Conservation (phyloP, 2,329 filamentous ascomycete genomes). For the Trichoderma brevicompactum region DNA sequence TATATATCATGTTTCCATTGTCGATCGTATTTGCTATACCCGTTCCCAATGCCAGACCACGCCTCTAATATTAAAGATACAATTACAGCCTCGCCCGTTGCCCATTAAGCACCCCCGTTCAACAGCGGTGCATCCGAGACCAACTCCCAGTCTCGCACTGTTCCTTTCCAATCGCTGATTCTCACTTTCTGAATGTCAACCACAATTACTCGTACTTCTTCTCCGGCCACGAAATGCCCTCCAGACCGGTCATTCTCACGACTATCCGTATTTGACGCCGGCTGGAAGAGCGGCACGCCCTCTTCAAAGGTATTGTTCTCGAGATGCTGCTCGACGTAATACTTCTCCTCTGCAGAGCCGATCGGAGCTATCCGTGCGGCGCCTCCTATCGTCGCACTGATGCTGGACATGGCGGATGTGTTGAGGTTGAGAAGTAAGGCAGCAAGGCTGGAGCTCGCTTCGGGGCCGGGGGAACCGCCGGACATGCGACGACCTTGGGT, state of each 20-base stretch:
- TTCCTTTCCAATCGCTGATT: constrained; percentile 95
- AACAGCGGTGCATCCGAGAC: constrained; percentile 43
- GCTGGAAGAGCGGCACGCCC: constrained; percentile 41
- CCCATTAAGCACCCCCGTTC: constrained; percentile 47
- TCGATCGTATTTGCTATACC: neutral
- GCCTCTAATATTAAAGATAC: neutral
- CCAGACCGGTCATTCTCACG: constrained; percentile 54
- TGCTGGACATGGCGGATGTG: constrained; percentile 81
- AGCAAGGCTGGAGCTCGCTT: constrained; percentile 74
- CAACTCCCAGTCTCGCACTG: constrained; percentile 76
- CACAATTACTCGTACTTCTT: constrained; percentile 84
- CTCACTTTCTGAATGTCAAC: constrained; percentile 83
- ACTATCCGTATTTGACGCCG: constrained; percentile 42
- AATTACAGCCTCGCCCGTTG: neutral
- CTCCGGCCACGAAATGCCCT: constrained; percentile 74
- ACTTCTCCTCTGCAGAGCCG: constrained; percentile 81
- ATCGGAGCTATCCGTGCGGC: constrained; percentile 71
- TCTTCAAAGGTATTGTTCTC: constrained; percentile 89
- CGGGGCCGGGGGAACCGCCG: constrained; percentile 66
- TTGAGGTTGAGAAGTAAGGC: constrained; percentile 89
- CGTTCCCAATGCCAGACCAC: neutral
- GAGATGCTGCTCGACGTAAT: constrained; percentile 81
- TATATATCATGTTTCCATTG: neutral
- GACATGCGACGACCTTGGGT: constrained; percentile 65
- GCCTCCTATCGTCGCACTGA: constrained; percentile 94